Evolutionary conservation across 2,329 filamentous ascomycete genomes (phyloP).

Genomic region (Penicillium decumbens): DNA sequence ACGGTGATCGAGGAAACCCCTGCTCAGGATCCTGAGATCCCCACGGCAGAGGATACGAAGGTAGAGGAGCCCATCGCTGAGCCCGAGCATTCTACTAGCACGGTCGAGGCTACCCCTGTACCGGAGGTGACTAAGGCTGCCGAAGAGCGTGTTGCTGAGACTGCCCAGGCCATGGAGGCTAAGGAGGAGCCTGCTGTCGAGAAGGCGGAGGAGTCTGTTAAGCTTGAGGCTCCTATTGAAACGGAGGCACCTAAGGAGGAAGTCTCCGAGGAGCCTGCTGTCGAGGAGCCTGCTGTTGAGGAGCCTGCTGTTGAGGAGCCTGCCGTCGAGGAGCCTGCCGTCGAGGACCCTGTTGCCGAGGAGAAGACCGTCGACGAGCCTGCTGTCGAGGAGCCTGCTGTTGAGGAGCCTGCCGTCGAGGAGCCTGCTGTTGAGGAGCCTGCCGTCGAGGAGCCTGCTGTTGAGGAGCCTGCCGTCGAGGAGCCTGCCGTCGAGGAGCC

Average conservation of each 20-base stretch:
- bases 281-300: constrained; percentile 5
- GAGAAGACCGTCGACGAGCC: background rate
- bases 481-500: constrained; percentile 5
- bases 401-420: too few species aligned
- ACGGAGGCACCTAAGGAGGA: background rate
- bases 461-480: constrained; percentile 9
- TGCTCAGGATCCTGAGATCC: constrained; percentile 7
- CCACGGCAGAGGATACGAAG: background rate
- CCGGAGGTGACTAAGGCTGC: constrained; percentile 2
- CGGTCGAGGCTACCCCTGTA: constrained; percentile 7
- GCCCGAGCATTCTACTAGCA: background rate
- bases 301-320: background rate
- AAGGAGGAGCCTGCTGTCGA: constrained; percentile 1
- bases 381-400: too few species aligned
- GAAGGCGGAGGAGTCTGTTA: background rate
- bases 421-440: constrained; percentile 1
- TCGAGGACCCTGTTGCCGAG: constrained; percentile 3
- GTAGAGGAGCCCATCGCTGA: background rate
- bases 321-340: background rate
- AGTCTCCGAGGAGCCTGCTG: constrained; percentile 3
- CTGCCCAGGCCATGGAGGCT: background rate
- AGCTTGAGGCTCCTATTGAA: constrained; percentile 1
- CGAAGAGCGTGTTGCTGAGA: constrained; percentile 1
- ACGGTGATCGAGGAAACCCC: background rate
- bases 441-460: background rate